phyloP scores from a whole-genome alignment of 1,284 basidiomycete genomes.

The Ustilago curta region DNA sequence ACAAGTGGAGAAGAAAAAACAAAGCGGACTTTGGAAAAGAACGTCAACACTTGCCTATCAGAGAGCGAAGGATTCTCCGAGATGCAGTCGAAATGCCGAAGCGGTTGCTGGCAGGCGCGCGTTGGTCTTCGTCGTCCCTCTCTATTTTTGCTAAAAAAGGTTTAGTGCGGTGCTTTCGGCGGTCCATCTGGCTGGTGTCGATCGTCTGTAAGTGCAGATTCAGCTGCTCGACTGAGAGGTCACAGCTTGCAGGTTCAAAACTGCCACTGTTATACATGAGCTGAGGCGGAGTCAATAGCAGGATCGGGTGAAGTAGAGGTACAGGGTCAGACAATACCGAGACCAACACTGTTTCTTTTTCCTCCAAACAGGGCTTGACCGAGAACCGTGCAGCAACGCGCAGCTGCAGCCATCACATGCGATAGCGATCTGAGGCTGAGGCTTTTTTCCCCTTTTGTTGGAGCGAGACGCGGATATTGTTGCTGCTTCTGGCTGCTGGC shows the following conservation, averaged over 20 bases:
- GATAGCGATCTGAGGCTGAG: too few relatives aligned
- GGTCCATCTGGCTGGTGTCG: too few relatives aligned
- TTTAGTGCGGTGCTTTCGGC: too few relatives aligned
- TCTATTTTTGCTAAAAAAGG: too few relatives aligned
- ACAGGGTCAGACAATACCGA: background rate
- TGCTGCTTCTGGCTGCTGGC: conserved; percentile 6
- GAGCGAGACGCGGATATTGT: too few relatives aligned
- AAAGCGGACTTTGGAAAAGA: conserved; percentile 14
- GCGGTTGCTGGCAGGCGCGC: background rate
- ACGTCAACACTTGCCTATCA: background rate
- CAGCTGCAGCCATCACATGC: conserved; percentile 5
- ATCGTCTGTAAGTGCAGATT: too few relatives aligned
- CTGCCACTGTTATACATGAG: too few relatives aligned
- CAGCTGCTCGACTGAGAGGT: too few relatives aligned
- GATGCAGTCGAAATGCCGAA: conserved; percentile 55
- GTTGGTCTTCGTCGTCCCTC: too few relatives aligned
- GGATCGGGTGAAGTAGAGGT: background rate
- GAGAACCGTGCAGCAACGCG: conserved; percentile 44
- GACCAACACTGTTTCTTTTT: conserved; percentile 16
- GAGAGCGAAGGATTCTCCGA: conserved; percentile 16
- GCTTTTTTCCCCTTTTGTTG: too few relatives aligned
- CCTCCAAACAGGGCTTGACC: conserved; percentile 3
- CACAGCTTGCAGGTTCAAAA: too few relatives aligned
- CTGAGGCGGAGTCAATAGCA: background rate
- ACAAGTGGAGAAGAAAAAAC: background rate